Evolutionary conservation across 805 yeast species (phyloP).

Genomic region (Nakazawaea pomicola): DNA sequence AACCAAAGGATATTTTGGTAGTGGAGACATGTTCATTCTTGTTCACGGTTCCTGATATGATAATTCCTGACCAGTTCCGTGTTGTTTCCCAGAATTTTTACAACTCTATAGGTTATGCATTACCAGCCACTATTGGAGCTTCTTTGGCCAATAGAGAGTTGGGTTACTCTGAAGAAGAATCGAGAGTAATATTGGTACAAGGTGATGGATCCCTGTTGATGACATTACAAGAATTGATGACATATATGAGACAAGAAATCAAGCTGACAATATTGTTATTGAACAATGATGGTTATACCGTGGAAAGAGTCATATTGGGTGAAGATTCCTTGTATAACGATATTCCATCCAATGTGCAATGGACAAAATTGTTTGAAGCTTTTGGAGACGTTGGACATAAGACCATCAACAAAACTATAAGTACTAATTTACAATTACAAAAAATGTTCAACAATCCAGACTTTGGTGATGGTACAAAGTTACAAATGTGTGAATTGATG

Average conservation of each 20-base stretch:
- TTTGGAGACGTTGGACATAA: conserved; percentile 54
- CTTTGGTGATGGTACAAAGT: conserved; percentile 26
- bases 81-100: conserved; percentile 36
- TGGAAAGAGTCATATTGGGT: conserved; percentile 45
- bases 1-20: conserved; percentile 35
- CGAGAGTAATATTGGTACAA: conserved; percentile 38
- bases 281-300: conserved; percentile 49
- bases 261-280: conserved; percentile 38
- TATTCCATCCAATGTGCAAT: conserved; percentile 47
- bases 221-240: conserved; percentile 45
- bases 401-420: conserved; percentile 28
- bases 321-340: conserved; percentile 47
- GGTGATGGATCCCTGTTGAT: conserved; percentile 58
- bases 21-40: conserved; percentile 44
- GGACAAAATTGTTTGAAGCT: conserved; percentile 61
- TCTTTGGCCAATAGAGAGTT: conserved; percentile 38
- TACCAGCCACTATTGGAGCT: conserved; percentile 48
- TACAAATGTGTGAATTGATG: conserved; percentile 55
- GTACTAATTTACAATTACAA: conserved; percentile 31
- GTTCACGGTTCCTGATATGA: conserved; percentile 36
- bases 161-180: conserved; percentile 19
- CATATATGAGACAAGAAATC: conserved; percentile 34
- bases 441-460: conserved; percentile 28
- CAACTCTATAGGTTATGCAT: conserved; percentile 48
- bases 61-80: conserved; percentile 30